Conservation (phyloP, 352 stramenopile genomes). For the Phytopythium boreale region DNA sequence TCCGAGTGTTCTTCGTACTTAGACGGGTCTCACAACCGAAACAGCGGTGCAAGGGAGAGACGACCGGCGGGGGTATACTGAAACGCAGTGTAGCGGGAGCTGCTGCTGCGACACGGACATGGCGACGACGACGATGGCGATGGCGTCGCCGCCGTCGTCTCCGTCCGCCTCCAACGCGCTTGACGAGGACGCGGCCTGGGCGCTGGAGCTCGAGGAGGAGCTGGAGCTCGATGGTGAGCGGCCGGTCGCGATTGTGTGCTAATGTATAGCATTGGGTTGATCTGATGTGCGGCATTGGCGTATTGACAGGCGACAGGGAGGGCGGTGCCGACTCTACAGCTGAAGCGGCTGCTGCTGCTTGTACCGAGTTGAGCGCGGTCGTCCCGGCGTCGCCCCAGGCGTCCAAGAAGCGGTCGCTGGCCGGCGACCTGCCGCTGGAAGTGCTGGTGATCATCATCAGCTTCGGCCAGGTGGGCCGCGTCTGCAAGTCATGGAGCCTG, state of each 20-base stretch:
- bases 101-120: not conserved
- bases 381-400: not conserved
- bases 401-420: constrained; percentile 14
- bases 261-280: not conserved
- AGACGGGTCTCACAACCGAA: not conserved
- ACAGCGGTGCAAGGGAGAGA: not conserved
- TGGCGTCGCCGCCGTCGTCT: not conserved
- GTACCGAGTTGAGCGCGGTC: not conserved
- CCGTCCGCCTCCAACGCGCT: not conserved
- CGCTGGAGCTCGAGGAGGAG: constrained; percentile 68
- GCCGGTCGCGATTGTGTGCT: too few species aligned
- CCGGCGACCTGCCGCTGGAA: constrained; percentile 61
- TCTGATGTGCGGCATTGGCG: too few species aligned
- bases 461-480: constrained; percentile 66
- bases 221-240: constrained; percentile 35
- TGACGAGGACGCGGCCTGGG: constrained; percentile 62
- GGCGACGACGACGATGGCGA: constrained; percentile 12
- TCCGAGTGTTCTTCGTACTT: not conserved
- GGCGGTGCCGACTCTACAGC: not conserved
- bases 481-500: constrained; percentile 83
- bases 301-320: not conserved
- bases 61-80: not conserved
- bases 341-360: not conserved
- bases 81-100: not conserved
- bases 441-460: constrained; percentile 69